Evolutionary conservation across 805 yeast genomes (phyloP), one percentile per base, ranked within the genome.

Genomic region (Metschnikowia dekortorum): DNA sequence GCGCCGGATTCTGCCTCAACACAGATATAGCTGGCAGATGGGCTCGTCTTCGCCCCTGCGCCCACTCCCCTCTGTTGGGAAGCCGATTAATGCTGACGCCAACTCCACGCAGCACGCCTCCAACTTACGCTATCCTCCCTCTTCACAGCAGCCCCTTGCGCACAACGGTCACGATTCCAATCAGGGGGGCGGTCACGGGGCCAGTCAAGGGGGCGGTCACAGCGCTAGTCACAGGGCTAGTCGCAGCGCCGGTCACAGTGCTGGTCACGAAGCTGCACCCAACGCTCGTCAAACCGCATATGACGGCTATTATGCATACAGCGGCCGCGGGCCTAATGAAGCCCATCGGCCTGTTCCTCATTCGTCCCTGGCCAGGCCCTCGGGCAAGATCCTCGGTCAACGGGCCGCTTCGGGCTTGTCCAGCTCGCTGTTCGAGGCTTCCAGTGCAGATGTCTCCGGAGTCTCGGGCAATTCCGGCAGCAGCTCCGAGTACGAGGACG

Each of bases 1-100:
- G 36, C 39, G 13, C 34, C 46, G 39, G 3, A 14, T 7, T 10
- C 46, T 44, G 46, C 33, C 33, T 11, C 26, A 34, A 9, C 28
- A 42, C 44, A 46, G 51, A 18, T 34, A 52, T 44, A 49, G 52
- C 39, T 36, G 46, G 46, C 53, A 49, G 9, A 44, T 34, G 26
- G 33, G 43, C 4, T 33, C 43, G 6, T 37, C 47, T 8, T n/a
- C 30, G 8, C 35, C 47, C 8, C 42, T 22, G 16, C 40, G n/a
- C 26, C 45, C 18, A 28, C 29, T n/a, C 4, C 11, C 6, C n/a
- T 11, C 34, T 14, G 43, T 34, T 6, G 41, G n/a, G 26, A 39
- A 14, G 10, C 22, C 14, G 2, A 2, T 8, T 30, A 30, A 8
- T 22, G 5, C 22, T 22, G 22, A 22, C 22, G 22, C 22, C 22